Percentiles rank a stretch among this genome's conserved stretches.
phyloP scores from a whole-genome alignment of 2,329 filamentous ascomycete species.

The Domatiomyces catenatus region DNA sequence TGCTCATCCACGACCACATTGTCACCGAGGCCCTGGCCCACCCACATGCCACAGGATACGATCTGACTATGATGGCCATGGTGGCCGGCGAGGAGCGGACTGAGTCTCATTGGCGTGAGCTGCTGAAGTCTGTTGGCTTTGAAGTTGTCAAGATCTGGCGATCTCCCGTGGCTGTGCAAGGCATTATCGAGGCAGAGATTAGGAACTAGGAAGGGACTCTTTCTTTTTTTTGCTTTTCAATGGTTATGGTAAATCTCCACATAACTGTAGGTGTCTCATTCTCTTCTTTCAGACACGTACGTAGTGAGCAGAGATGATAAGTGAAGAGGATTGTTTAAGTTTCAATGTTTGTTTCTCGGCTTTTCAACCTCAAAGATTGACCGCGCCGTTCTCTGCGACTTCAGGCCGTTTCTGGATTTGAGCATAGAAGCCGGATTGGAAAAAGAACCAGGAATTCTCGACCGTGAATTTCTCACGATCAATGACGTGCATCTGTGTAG shows the following conservation, averaged over 20 bases:
- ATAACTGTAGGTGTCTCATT: too few species aligned
- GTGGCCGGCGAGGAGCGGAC: conserved; percentile 11
- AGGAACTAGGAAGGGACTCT: neutral
- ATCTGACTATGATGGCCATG: neutral
- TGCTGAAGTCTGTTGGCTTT: conserved; percentile 12
- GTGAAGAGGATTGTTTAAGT: too few species aligned
- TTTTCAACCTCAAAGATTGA: too few species aligned
- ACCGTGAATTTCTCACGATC: neutral
- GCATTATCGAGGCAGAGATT: conserved; percentile 5
- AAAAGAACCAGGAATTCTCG: neutral
- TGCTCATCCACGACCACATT: neutral
- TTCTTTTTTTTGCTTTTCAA: too few species aligned
- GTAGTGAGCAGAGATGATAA: too few species aligned
- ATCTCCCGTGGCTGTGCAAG: conserved; percentile 1
- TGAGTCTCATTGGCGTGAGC: conserved; percentile 13
- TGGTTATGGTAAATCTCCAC: too few species aligned
- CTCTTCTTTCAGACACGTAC: too few species aligned
- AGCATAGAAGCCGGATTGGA: neutral
- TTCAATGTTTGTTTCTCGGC: too few species aligned
- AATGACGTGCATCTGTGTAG: neutral
- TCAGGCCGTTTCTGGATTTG: neutral
- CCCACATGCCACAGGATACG: neutral
- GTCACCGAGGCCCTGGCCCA: neutral
- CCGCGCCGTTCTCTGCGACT: neutral
- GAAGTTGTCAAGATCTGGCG: conserved; percentile 8